phyloP scores from a whole-genome alignment of 345 rosid genomes.

The Salix caprea region DNA sequence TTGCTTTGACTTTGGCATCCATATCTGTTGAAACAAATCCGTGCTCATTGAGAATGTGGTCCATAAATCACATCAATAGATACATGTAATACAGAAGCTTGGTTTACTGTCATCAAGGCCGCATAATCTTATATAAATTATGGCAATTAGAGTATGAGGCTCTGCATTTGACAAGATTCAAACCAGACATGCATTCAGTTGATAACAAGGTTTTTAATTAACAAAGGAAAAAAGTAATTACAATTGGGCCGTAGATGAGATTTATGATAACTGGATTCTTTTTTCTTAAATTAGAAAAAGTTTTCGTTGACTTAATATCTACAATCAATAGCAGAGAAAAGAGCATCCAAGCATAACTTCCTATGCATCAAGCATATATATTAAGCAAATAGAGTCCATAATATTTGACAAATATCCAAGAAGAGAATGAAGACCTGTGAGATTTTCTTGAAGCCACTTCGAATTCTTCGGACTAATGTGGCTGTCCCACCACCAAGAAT shows the following conservation, averaged over 20 bases:
- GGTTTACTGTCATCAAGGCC: not conserved
- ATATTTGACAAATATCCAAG: not conserved
- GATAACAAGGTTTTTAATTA: not conserved
- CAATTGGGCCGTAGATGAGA: not conserved
- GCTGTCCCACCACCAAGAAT: constrained; percentile 94
- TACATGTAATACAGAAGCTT: not conserved
- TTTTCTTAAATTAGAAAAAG: not conserved
- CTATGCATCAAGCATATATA: not conserved
- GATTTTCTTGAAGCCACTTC: constrained; percentile 83
- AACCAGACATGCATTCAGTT: not conserved
- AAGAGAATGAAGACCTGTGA: constrained; percentile 43
- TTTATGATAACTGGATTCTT: not conserved
- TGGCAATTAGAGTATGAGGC: not conserved
- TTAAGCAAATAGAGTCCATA: not conserved
- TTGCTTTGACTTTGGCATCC: constrained; percentile 72
- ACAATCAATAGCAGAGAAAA: not conserved
- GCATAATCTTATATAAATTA: not conserved
- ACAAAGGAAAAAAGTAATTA: too few relatives aligned
- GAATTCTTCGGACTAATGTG: constrained; percentile 71
- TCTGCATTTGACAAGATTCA: not conserved
- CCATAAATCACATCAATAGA: not conserved
- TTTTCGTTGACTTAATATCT: not conserved
- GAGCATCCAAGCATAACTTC: not conserved
- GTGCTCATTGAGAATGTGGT: not conserved
- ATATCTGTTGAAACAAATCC: constrained; percentile 45